Percentiles rank a stretch among this genome's conserved stretches.
Conservation (phyloP, 805 yeast genomes). For the Candida sithepensis region DNA sequence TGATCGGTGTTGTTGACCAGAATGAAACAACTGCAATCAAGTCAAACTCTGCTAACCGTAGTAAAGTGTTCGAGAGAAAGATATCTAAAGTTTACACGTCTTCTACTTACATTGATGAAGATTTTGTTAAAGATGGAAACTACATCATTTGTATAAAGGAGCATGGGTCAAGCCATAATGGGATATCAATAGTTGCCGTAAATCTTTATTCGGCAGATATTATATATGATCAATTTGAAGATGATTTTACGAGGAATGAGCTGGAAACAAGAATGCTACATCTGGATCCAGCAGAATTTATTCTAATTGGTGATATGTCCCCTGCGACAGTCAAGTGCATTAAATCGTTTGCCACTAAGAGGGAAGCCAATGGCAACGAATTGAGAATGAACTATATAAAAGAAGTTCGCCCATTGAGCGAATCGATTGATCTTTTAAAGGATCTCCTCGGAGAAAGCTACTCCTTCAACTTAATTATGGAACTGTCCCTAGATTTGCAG, state of each 20-base stretch:
- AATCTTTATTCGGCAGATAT: conserved; percentile 76
- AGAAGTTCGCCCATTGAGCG: conserved; percentile 4
- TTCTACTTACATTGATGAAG: conserved; percentile 72
- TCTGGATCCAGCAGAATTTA: conserved; percentile 72
- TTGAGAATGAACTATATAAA: conserved; percentile 9
- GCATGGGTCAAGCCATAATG: conserved; percentile 10
- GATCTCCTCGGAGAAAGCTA: conserved; percentile 9
- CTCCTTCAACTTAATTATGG: conserved; percentile 11
- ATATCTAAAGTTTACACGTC: conserved; percentile 72
- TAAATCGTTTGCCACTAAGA: conserved; percentile 12
- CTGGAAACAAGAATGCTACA: conserved; percentile 73
- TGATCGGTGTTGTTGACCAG: conserved; percentile 86
- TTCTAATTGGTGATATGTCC: conserved; percentile 42
- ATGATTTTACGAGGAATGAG: conserved; percentile 51
- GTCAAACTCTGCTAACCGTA: conserved; percentile 45
- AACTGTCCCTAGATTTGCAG: conserved; percentile 11
- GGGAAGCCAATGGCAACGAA: conserved; percentile 1
- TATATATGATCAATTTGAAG: conserved; percentile 66
- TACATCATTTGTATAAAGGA: conserved; percentile 47
- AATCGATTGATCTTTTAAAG: conserved; percentile 8
- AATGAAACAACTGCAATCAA: conserved; percentile 76
- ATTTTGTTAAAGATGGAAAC: conserved; percentile 28
- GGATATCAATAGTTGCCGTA: conserved; percentile 52
- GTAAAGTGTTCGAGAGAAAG: conserved; percentile 61
- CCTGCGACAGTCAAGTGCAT: conserved; percentile 30